A percentile compares a stretch with the other conserved stretches of the same genome.
Evolutionary conservation across 352 stramenopile species (phyloP).

Genomic region (Phytophthora quininea): DNA sequence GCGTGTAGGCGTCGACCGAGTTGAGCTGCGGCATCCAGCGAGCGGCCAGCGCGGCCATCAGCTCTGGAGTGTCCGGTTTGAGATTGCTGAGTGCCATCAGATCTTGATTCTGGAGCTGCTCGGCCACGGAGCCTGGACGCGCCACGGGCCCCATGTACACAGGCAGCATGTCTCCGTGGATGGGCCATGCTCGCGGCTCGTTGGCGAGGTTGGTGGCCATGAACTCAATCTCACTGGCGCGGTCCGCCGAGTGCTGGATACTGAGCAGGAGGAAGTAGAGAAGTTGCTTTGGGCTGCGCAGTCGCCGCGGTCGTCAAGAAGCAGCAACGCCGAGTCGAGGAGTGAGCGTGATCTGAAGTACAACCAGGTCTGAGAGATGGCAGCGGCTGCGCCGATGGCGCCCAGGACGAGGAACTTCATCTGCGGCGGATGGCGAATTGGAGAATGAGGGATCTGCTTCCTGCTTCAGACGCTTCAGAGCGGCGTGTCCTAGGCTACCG

Average conservation of each 20-base stretch:
- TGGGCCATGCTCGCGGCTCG: constrained; percentile 31
- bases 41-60: constrained; percentile 27
- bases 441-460: too few relatives aligned
- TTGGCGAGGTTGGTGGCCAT: constrained; percentile 36
- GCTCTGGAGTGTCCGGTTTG: constrained; percentile 27
- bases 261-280: constrained; percentile 17
- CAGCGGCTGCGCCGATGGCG: constrained; percentile 11
- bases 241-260: constrained; percentile 17
- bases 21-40: constrained; percentile 24
- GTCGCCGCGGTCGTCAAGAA: constrained; percentile 9
- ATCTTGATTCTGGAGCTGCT: constrained; percentile 29
- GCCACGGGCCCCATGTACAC: constrained; percentile 41
- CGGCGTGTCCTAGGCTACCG: not conserved
- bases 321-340: not conserved
- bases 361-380: constrained; percentile 24
- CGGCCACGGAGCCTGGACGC: constrained; percentile 32
- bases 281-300: constrained; percentile 3
- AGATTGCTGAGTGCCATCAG: constrained; percentile 22
- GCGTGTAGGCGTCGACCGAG: constrained; percentile 23
- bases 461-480: not conserved
- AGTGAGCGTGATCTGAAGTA: constrained; percentile 14
- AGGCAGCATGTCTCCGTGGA: constrained; percentile 27
- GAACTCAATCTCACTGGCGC: constrained; percentile 20
- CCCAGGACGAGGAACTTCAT: not conserved
- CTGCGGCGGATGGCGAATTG: too few relatives aligned